Evolutionary conservation across 257 asterid species (phyloP), one percentile per base, ranked within the genome.

Genomic region (Primulina tabacum): DNA sequence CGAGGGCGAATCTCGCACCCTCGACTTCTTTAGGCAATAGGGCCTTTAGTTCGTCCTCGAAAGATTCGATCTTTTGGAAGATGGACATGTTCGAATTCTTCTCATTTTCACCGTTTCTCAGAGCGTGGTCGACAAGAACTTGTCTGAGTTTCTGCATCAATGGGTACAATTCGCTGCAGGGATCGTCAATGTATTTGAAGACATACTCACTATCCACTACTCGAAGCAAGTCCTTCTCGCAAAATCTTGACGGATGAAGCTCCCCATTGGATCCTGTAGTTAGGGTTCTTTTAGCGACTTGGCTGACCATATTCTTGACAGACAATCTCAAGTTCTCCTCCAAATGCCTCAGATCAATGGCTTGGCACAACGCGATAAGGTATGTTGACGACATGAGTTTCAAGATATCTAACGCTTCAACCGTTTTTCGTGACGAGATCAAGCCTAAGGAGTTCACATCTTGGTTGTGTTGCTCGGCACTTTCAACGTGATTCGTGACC

Each of bases 391-490:
- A 76, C 83, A 83, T 83, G 0, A 83, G 85, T 75, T 83, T 80
- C 72, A 83, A 37, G 69, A 83, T 80, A 8, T 80, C 85, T 0
- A 83, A 75, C 5, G 88, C 79, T 43, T 83, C 88, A 0, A 77
- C 82, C 7, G 88, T 83, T 67, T 83, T 83, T 33, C 86, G 72
- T 2, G 88, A 73, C 28, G 88, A 83, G 58, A 83, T 83, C 16
- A 83, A 63, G 6, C 88, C 88, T 28, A 83, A 70, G 7, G 86
- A 81, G 76, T 83, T 83, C 33, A 83, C 84, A 29, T 81, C 88
- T 76, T 83, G 88, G 77, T 83, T 83, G 84, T 83, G 86, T 73
- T 81, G 88, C 72, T 83, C 88, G 0, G 88, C 86, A 26, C 88
- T 83, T 17, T 83, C 81, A n/a, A 83, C 86, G 14, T 81, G 82